Evolutionary conservation across 768 basidiomycete genomes (phyloP).

Genomic region (Agaricus blazei): DNA sequence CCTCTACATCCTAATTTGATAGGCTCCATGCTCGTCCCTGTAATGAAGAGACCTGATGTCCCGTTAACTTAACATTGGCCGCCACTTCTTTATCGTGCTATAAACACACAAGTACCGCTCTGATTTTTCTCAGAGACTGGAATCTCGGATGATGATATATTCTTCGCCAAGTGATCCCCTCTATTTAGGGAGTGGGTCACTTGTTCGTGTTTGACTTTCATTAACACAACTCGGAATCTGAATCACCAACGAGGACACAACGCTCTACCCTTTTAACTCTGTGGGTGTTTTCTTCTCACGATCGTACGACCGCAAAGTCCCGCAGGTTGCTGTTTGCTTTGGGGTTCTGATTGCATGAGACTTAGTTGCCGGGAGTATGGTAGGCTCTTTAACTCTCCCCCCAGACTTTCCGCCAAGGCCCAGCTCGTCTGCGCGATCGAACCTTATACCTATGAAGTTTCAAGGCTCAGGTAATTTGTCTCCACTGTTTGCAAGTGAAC

Average conservation of each 20-base stretch:
- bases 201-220: background rate
- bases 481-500: background rate
- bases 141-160: background rate
- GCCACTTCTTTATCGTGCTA: background rate
- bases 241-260: background rate
- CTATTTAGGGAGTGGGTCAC: too few species aligned
- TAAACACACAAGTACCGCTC: background rate
- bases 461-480: background rate
- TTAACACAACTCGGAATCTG: background rate
- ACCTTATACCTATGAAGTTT: background rate
- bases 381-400: background rate
- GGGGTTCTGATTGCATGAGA: background rate
- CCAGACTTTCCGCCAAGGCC: background rate
- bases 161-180: background rate
- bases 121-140: background rate
- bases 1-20: background rate
- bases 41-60: background rate
- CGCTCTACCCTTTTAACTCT: background rate
- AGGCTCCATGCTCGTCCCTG: background rate
- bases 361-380: background rate
- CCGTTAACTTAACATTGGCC: constrained; percentile 1
- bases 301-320: background rate
- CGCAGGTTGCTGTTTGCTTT: background rate
- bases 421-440: background rate
- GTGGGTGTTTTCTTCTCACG: background rate